Conservation (phyloP, 164 flowering plant genomes). For the Magnolia officinalis region DNA sequence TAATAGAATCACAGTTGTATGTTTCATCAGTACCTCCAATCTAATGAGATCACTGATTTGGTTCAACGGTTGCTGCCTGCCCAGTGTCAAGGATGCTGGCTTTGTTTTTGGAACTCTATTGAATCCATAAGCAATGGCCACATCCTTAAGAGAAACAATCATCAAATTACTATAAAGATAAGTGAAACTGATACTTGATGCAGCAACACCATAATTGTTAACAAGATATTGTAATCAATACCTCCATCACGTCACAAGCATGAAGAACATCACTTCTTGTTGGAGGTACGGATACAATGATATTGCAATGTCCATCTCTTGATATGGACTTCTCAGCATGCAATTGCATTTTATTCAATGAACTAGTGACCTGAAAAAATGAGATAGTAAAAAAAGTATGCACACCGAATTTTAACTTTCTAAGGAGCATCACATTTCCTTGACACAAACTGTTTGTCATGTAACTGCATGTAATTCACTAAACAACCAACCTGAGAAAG, state of each 20-base stretch:
- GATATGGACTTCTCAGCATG: slow-evolving; percentile 44
- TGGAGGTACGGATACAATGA: slow-evolving; percentile 79
- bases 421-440: too few relatives aligned
- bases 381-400: neutral
- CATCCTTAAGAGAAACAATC: slow-evolving; percentile 44
- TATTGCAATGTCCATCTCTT: slow-evolving; percentile 30
- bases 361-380: slow-evolving; percentile 42
- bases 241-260: slow-evolving; percentile 99
- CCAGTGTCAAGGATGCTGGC: slow-evolving; percentile 55
- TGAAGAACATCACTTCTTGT: slow-evolving; percentile 96
- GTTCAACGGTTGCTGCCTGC: slow-evolving; percentile 48
- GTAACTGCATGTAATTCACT: too few relatives aligned
- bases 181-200: neutral
- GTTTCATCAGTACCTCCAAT: slow-evolving; percentile 53
- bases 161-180: neutral
- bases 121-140: slow-evolving; percentile 82
- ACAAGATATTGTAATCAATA: slow-evolving; percentile 16
- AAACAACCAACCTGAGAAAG: too few relatives aligned
- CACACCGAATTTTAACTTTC: neutral
- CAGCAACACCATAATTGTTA: neutral
- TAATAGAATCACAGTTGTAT: neutral
- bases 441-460: too few relatives aligned
- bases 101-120: slow-evolving; percentile 63
- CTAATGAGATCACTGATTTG: slow-evolving; percentile 72
- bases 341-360: slow-evolving; percentile 86